Evolutionary conservation across 208 protist species (phyloP), one percentile per base, ranked within the genome.

Genomic region (Crithidia brevicula): DNA sequence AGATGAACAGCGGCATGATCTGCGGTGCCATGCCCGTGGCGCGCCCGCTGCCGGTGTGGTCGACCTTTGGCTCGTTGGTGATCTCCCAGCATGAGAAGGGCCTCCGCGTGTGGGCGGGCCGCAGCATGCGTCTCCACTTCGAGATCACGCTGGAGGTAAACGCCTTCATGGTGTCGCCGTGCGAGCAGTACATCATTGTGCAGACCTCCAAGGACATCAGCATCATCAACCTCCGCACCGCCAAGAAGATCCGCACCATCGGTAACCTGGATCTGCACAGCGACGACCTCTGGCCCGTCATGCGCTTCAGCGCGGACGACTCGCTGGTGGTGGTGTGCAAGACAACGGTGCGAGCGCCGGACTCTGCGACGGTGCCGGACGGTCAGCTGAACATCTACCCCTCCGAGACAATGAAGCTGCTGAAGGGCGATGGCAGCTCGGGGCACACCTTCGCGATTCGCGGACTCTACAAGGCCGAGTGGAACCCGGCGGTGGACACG

Each of bases 141-240:
- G 88, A 92, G 57, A 87, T 96, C 38, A 74, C 79, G 22, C 78
- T 86, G 62, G 78, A 89, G 51, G 83, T 95, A 11, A 82, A 81
- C 40, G 89, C 87, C 18, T 95, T 95, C 69, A 83, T 92, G 74
- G 81, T 96, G 38, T 96, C 92, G 3, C 85, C 87, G 46, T 82
- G 83, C 51, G 92, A 96, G 77, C 90, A 93, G 73, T 96, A 92
- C 72, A 86, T 96, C 53, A 88, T 96, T 47, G 74, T 94, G 22
- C 86, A 91, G 58, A 94, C 87, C 8, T 49, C 80, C 25, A 92
- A 92, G 59, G 89, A 95, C 62, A 68, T 95, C 36, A 88, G 80
- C 73, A 81, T 96, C 38, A 88, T 80, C 67, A 89, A 96, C 75
- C 74, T 96, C 25, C 80, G 76, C 68, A 84, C 80, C 0, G 86